These are phyloP conservation scores for Pisolithus marmoratus DNA, from an alignment of 768 basidiomycete species.

Conservation along the genomic window DNA sequence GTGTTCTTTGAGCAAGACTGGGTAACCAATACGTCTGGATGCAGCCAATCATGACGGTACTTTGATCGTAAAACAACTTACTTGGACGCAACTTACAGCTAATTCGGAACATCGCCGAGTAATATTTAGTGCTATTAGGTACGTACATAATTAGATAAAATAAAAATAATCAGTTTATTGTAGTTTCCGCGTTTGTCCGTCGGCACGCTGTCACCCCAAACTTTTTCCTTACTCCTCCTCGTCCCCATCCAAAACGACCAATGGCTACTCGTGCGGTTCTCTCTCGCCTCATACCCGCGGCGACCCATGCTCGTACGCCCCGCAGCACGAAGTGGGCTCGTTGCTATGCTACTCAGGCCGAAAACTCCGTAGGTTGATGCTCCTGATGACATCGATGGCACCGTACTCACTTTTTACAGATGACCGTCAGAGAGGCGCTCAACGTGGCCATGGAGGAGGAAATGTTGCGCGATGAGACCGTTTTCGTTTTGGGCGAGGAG, in stretches of 20 bases:
- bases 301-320: constrained; percentile 38
- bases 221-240: constrained; percentile 23
- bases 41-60: constrained; percentile 1
- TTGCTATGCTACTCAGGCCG: constrained; percentile 58
- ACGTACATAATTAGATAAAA: constrained; percentile 67
- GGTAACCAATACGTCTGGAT: constrained; percentile 73
- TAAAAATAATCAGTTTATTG: background rate
- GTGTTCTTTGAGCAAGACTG: constrained; percentile 72
- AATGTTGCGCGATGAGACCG: constrained; percentile 92
- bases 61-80: constrained; percentile 20
- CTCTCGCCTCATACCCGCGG: constrained; percentile 54
- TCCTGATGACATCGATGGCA: constrained; percentile 22
- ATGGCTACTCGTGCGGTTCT: constrained; percentile 62
- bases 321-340: constrained; percentile 47
- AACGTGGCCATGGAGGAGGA: constrained; percentile 99
- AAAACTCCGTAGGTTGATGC: constrained; percentile 41
- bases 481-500: constrained; percentile 96
- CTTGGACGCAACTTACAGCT: constrained; percentile 84
- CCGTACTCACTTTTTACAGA: constrained; percentile 40
- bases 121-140: too few relatives aligned
- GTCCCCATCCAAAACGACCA: constrained; percentile 21
- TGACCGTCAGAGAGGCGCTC: constrained; percentile 98
- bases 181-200: constrained; percentile 21
- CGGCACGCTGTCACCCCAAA: constrained; percentile 12
- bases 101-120: too few relatives aligned